Evolutionary conservation across 164 flowering plant species (phyloP).

Genomic region (Chimonanthus salicifolius): DNA sequence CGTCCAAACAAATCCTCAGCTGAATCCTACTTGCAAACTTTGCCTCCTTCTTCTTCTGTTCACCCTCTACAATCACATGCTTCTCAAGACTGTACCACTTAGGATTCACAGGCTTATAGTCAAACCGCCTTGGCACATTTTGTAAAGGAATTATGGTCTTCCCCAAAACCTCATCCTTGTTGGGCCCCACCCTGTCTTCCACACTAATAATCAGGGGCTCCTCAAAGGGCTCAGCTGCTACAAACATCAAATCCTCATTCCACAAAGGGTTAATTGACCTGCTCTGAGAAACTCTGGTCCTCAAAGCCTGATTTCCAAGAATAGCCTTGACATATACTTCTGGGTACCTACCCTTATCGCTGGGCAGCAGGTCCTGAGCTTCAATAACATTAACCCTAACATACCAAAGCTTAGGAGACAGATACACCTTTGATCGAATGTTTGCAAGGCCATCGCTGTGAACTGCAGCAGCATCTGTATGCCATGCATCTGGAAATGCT

Average conservation of each 20-base stretch:
- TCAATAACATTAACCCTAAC: slow-evolving; percentile 49
- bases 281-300: slow-evolving; percentile 26
- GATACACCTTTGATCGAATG: slow-evolving; percentile 46
- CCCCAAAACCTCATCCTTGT: slow-evolving; percentile 38
- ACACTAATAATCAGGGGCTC: slow-evolving; percentile 41
- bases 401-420: slow-evolving; percentile 59
- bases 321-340: slow-evolving; percentile 33
- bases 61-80: slow-evolving; percentile 61
- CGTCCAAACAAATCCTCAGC: slow-evolving; percentile 45
- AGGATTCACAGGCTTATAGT: slow-evolving; percentile 20
- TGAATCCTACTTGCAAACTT: slow-evolving; percentile 37
- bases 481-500: slow-evolving; percentile 33
- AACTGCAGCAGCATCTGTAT: slow-evolving; percentile 25
- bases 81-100: slow-evolving; percentile 48
- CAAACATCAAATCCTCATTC: slow-evolving; percentile 59
- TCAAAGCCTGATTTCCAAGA: slow-evolving; percentile 30
- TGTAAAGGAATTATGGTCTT: slow-evolving; percentile 28
- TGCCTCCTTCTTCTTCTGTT: slow-evolving; percentile 25
- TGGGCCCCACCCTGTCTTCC: slow-evolving; percentile 30
- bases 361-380: slow-evolving; percentile 43
- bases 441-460: slow-evolving; percentile 26
- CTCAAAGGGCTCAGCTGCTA: slow-evolving; percentile 58
- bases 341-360: slow-evolving; percentile 23
- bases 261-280: slow-evolving; percentile 34
- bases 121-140: slow-evolving; percentile 29